These are phyloP conservation scores for Pyronema domesticum DNA, from an alignment of 495 filamentous ascomycete species.

Conservation along the genomic window DNA sequence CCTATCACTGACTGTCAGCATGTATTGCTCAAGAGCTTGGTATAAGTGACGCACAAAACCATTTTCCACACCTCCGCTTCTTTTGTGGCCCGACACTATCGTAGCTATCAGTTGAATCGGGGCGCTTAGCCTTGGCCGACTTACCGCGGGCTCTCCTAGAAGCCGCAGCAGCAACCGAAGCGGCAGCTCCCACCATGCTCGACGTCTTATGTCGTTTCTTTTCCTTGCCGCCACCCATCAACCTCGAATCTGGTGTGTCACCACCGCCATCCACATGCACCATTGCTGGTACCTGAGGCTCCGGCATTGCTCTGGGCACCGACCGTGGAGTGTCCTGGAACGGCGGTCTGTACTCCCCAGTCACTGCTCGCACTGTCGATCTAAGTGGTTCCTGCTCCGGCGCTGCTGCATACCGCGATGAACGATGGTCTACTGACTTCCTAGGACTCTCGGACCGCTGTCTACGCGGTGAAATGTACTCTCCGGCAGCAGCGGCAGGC, in stretches of 20 bases:
- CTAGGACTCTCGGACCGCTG: no score
- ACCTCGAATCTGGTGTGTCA: background rate
- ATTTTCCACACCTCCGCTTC: constrained; percentile 24
- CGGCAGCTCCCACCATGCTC: background rate
- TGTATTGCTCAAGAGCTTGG: background rate
- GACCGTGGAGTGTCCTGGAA: no score
- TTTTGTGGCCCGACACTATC: constrained; percentile 7
- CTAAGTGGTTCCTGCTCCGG: background rate
- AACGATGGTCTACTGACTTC: no score
- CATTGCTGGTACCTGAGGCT: background rate
- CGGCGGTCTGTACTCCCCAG: background rate
- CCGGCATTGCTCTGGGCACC: background rate
- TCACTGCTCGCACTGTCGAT: background rate
- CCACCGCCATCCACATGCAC: background rate
- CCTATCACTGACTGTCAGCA: constrained; percentile 6
- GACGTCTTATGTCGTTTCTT: background rate
- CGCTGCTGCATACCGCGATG: no score
- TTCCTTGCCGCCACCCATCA: background rate
- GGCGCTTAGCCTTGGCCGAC: background rate
- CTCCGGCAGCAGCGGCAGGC: no score
- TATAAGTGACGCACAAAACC: constrained; percentile 10
- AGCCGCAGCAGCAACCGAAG: background rate
- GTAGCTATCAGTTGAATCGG: background rate
- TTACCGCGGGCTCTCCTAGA: background rate
- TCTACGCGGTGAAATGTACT: no score